Evolutionary conservation across 352 stramenopile species (phyloP).

Genomic region (Plasmopara halstedii): DNA sequence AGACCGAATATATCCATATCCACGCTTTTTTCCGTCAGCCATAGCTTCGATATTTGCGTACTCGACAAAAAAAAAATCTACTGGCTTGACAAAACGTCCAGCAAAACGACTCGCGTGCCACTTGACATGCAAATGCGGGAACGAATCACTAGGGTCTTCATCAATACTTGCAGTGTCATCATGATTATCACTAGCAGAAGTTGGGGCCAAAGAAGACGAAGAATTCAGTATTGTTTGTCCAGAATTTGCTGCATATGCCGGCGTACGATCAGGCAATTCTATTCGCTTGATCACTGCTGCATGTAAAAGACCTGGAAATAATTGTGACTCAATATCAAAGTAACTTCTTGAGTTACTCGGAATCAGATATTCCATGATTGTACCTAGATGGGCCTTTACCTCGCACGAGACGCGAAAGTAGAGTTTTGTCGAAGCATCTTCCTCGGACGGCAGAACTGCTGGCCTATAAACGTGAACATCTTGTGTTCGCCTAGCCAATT

Average conservation of each 20-base stretch:
- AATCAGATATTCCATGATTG: conserved; percentile 76
- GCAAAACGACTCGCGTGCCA: conserved; percentile 82
- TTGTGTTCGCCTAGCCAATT: conserved; percentile 65
- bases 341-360: conserved; percentile 65
- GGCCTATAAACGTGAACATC: conserved; percentile 76
- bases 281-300: conserved; percentile 76
- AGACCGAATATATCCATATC: conserved; percentile 72
- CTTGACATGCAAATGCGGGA: conserved; percentile 74
- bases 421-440: conserved; percentile 47
- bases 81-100: conserved; percentile 70
- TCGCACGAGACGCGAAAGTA: conserved; percentile 83
- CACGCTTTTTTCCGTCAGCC: conserved; percentile 49
- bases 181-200: conserved; percentile 24
- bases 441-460: conserved; percentile 26
- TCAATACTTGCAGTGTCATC: conserved; percentile 38
- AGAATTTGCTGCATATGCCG: conserved; percentile 7
- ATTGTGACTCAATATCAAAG: conserved; percentile 72
- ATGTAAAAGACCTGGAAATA: conserved; percentile 73
- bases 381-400: conserved; percentile 66
- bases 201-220: conserved; percentile 18
- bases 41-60: conserved; percentile 76
- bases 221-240: conserved; percentile 20
- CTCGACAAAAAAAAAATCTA: conserved; percentile 85
- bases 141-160: conserved; percentile 33
- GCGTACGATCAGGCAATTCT: conserved; percentile 33